These are phyloP conservation scores for Metschnikowia henanensis DNA, from an alignment of 805 yeast species.

Conservation along the genomic window DNA sequence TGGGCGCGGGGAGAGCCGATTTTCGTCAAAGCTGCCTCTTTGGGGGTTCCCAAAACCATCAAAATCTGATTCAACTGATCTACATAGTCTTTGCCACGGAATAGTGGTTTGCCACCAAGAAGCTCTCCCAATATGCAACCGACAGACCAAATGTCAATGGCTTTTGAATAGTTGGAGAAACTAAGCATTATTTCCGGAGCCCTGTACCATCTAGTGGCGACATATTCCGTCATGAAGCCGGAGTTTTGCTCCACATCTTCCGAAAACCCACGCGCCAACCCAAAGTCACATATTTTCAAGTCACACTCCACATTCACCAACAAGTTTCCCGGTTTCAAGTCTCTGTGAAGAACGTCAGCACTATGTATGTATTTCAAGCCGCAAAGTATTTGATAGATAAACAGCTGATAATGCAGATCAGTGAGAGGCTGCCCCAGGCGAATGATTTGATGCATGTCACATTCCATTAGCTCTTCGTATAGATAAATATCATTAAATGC, in stretches of 20 bases:
- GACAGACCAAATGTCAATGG: constrained; percentile 97
- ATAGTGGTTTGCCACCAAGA: constrained; percentile 86
- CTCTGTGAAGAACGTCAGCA: constrained; percentile 92
- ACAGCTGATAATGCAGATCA: constrained; percentile 93
- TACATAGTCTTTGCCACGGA: constrained; percentile 94
- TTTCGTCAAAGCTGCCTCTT: constrained; percentile 45
- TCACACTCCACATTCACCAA: constrained; percentile 96
- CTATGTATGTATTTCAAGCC: constrained; percentile 89
- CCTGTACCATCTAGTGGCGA: constrained; percentile 98
- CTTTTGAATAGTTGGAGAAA: constrained; percentile 92
- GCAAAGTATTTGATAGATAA: constrained; percentile 87
- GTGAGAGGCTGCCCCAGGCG: constrained; percentile 91
- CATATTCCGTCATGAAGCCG: constrained; percentile 96
- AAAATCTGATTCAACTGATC: constrained; percentile 91
- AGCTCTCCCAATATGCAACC: constrained; percentile 97
- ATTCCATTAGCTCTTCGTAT: constrained; percentile 97
- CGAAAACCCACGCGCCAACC: constrained; percentile 89
- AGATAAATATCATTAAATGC: constrained; percentile 88
- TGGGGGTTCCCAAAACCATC: constrained; percentile 89
- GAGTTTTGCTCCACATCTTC: constrained; percentile 80
- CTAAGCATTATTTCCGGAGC: constrained; percentile 98
- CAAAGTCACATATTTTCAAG: constrained; percentile 94
- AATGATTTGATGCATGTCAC: constrained; percentile 97
- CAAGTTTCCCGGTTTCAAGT: constrained; percentile 90
- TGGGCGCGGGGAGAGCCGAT: constrained; percentile 86